Percentiles rank a stretch among this genome's conserved stretches.
Conservation (phyloP, 139 green algal genomes). For the Ettlia oleoabundans region DNA sequence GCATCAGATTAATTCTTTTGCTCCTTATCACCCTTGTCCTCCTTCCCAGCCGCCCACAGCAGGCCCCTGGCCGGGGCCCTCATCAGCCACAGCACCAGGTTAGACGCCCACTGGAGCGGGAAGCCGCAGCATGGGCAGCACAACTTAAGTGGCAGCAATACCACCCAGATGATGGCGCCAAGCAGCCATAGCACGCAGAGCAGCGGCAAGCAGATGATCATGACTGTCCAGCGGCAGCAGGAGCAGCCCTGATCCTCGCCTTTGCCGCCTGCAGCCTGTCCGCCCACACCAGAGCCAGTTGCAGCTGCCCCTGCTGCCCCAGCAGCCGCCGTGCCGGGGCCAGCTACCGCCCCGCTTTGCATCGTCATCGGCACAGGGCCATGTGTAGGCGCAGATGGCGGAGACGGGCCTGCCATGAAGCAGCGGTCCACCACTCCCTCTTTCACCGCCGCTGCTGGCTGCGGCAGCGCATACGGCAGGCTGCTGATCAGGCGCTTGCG, state of each 20-base stretch:
- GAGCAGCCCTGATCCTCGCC: slow-evolving; percentile 19
- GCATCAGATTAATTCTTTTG: neutral
- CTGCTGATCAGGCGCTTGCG: slow-evolving; percentile 24
- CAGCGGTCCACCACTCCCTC: slow-evolving; percentile 34
- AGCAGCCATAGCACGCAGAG: slow-evolving; percentile 47
- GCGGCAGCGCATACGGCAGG: slow-evolving; percentile 28
- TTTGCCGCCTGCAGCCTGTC: neutral
- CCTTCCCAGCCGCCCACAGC: slow-evolving; percentile 54
- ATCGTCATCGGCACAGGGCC: neutral
- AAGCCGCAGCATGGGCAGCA: slow-evolving; percentile 55
- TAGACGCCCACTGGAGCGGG: slow-evolving; percentile 35
- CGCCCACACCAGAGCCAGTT: neutral
- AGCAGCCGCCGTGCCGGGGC: neutral
- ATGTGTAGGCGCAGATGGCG: neutral
- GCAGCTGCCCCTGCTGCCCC: neutral
- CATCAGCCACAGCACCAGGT: slow-evolving; percentile 51
- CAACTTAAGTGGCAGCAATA: slow-evolving; percentile 60
- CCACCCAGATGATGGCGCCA: slow-evolving; percentile 52
- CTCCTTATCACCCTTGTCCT: neutral
- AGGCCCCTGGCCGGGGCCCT: slow-evolving; percentile 43
- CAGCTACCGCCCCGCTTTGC: neutral
- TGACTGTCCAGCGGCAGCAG: slow-evolving; percentile 45
- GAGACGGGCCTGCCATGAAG: slow-evolving; percentile 1
- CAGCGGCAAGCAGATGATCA: slow-evolving; percentile 52
- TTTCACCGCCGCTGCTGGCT: slow-evolving; percentile 5